Base-by-base conservation (phyloP, 495 filamentous ascomycete species). In the Podospora pseudopauciseta region DNA sequence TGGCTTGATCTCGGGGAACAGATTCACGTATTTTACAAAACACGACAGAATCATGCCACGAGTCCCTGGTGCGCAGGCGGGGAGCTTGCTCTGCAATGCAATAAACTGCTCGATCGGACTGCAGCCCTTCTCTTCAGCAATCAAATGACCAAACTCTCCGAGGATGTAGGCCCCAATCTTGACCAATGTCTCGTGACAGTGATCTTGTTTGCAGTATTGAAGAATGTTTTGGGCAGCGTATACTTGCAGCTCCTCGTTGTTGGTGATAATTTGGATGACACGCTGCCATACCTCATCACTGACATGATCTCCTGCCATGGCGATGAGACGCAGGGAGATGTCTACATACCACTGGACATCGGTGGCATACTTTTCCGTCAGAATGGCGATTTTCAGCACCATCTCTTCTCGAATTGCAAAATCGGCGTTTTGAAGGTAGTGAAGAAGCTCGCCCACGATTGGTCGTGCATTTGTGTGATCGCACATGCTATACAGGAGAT, bases 281-380 rank as follows among this genome's bases (percentile, higher is more conserved):
- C 96, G 89, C 71, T 99, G 96, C 96, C 96, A 99, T 27, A 99
- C 96, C 80, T 99, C 96, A 65, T 99, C 96, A 78, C 94, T 97
- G 65, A 99, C 94, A 80, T 99, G 96, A 73, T 99, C 96, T 68
- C 96, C 96, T 11, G 96, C 96, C 85, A 97, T 91, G 28, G 96
- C 93, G 66, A 99, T 91, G 30, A 99, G 86, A 63, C 94, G 91
- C 70, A 99, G 81, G 4, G 95, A 97, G 68, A 97, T 97, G 75
- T 99, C 93, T 66, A 99, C 96, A 80, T 99, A 99, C 96, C 96
- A 99, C 77, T 97, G 93, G 18, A 96, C 91, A 75, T 99, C 94
- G 0, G 94, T 97, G 26, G 96, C 96, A 74, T 98, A 99, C 76
- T 98, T 98, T 78, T 99, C 96, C 2, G 96, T 97, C 65, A 99